Evolutionary conservation across 768 basidiomycete species (phyloP).

Genomic region (Melanogaster broomeanus): DNA sequence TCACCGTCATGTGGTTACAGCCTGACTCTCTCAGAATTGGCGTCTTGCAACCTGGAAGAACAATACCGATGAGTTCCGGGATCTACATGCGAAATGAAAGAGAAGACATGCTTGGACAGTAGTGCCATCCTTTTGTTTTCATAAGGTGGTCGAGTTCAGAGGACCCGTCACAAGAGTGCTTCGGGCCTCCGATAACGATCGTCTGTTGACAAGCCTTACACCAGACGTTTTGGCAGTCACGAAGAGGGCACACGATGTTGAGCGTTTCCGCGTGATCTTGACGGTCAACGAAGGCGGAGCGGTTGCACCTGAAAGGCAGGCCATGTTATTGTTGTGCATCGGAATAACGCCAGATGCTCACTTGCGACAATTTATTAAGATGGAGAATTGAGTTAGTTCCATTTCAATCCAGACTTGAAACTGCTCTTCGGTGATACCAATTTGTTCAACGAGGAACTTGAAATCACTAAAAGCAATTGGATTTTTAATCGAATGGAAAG

Average conservation of each 20-base stretch:
- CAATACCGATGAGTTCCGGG: not conserved
- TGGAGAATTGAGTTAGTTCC: constrained; percentile 44
- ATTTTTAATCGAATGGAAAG: not conserved
- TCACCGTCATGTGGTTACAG: constrained; percentile 61
- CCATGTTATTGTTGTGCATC: not conserved
- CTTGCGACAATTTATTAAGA: constrained; percentile 52
- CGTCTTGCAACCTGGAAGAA: constrained; percentile 41
- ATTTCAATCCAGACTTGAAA: constrained; percentile 46
- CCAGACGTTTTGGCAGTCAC: constrained; percentile 52
- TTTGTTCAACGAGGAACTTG: constrained; percentile 39
- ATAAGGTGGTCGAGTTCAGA: constrained; percentile 55
- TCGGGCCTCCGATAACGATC: constrained; percentile 34
- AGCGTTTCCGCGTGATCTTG: constrained; percentile 41
- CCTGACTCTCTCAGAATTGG: constrained; percentile 53
- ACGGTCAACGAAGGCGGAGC: constrained; percentile 51
- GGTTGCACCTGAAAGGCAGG: constrained; percentile 43
- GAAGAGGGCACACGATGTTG: constrained; percentile 51
- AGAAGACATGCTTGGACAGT: constrained; percentile 55
- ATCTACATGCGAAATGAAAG: not conserved
- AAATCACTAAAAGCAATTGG: constrained; percentile 35
- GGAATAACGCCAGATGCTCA: constrained; percentile 22
- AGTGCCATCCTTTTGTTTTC: constrained; percentile 59
- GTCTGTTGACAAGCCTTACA: constrained; percentile 59
- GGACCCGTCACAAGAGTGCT: constrained; percentile 61
- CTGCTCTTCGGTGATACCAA: constrained; percentile 47